Evolutionary conservation across 225 moss, liverwort and hornwort genomes (phyloP).

Genomic region (Ulota crispa): DNA sequence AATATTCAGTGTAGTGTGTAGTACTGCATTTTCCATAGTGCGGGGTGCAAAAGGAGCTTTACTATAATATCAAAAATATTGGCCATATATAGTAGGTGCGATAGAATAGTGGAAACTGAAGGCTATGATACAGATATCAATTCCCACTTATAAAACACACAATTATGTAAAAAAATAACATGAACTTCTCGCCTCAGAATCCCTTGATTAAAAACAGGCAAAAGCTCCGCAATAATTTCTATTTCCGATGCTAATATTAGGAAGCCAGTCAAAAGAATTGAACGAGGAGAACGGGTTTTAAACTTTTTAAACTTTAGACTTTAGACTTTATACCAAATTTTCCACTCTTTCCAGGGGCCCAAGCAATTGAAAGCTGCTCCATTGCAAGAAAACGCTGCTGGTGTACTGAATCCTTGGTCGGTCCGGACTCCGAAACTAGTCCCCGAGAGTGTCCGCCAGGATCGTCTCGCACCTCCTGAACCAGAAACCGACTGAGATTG

Average conservation of each 20-base stretch:
- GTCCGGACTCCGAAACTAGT: no score
- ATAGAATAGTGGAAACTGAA: no score
- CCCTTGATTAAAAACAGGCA: not conserved
- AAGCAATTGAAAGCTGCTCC: not conserved
- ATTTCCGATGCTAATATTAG: not conserved
- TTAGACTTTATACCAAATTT: not conserved
- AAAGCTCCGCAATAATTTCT: not conserved
- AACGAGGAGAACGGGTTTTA: not conserved
- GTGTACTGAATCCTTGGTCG: no score
- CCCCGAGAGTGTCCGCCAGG: conserved; percentile 10
- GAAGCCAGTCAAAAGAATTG: not conserved
- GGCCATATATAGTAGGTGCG: no score
- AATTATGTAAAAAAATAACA: no score
- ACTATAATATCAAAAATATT: no score
- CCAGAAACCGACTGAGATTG: not conserved
- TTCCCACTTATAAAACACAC: no score
- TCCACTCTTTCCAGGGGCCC: not conserved
- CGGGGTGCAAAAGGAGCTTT: no score
- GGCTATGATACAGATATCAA: no score
- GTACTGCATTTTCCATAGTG: no score
- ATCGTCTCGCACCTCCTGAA: not conserved
- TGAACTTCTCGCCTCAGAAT: not conserved
- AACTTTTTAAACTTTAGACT: no score
- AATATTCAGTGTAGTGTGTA: no score
- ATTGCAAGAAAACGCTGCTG: not conserved